Evolutionary conservation across 208 protist genomes (phyloP).

Genomic region (Tritrichomonas foetus): DNA sequence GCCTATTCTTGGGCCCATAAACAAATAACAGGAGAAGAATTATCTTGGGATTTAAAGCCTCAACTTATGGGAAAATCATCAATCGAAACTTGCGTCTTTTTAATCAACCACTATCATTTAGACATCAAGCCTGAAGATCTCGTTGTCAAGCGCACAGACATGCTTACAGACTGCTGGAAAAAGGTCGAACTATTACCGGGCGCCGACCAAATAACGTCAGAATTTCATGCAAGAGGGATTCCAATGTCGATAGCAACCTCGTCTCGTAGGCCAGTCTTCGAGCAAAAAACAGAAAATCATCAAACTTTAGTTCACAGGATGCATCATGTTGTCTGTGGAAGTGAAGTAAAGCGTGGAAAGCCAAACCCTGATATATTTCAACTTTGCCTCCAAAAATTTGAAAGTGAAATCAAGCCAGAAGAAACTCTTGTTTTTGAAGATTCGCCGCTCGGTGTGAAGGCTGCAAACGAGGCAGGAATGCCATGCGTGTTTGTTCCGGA

Average conservation of each 20-base stretch:
- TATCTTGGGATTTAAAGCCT: neutral
- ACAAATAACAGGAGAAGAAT: neutral
- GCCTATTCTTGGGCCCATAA: neutral
- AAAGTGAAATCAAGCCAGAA: neutral
- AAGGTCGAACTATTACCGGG: neutral
- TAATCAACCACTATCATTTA: neutral
- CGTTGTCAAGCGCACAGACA: neutral
- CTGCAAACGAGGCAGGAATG: neutral
- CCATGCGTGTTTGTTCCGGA: neutral
- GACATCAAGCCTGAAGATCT: neutral
- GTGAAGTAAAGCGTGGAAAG: neutral
- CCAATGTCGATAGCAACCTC: neutral
- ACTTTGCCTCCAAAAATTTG: neutral
- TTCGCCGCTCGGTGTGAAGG: slow-evolving; percentile 21
- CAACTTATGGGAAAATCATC: slow-evolving; percentile 35
- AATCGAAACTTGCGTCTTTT: neutral
- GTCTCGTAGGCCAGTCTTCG: neutral
- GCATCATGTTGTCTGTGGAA: neutral
- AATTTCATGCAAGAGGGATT: neutral
- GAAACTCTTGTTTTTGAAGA: slow-evolving; percentile 32
- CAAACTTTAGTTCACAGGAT: neutral
- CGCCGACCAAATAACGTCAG: neutral
- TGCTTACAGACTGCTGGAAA: neutral
- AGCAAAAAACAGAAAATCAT: neutral
- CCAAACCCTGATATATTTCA: neutral